phyloP scores from a whole-genome alignment of 768 basidiomycete genomes.

The Artomyces pyxidatus region DNA sequence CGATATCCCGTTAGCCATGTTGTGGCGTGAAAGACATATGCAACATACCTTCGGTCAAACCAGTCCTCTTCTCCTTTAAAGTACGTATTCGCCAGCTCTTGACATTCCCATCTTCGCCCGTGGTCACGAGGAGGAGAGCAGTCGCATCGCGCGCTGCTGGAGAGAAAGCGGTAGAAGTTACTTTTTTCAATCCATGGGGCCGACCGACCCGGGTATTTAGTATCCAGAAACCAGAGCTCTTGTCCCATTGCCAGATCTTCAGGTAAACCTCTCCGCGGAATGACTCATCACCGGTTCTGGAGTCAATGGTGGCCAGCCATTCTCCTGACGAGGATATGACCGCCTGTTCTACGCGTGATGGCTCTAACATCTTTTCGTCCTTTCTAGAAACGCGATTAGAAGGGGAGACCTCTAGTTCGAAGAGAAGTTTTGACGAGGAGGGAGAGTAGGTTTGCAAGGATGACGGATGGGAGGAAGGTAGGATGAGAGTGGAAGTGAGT shows the following conservation, averaged over 20 bases:
- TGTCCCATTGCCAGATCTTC: constrained; percentile 88
- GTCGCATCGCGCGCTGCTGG: constrained; percentile 30
- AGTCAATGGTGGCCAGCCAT: constrained; percentile 92
- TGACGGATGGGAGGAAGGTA: constrained; percentile 92
- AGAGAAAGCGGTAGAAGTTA: constrained; percentile 66
- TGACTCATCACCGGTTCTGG: constrained; percentile 55
- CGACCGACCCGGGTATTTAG: constrained; percentile 86
- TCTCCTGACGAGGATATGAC: constrained; percentile 59
- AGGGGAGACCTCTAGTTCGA: constrained; percentile 88
- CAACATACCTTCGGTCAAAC: constrained; percentile 40
- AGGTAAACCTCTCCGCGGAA: constrained; percentile 68
- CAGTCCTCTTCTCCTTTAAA: constrained; percentile 36
- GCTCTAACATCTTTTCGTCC: constrained; percentile 70
- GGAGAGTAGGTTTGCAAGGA: constrained; percentile 91
- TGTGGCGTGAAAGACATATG: not conserved
- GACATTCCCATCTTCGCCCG: constrained; percentile 64
- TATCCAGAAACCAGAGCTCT: constrained; percentile 49
- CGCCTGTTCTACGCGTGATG: constrained; percentile 64
- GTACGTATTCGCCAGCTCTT: constrained; percentile 73
- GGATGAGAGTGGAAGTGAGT: constrained; percentile 64
- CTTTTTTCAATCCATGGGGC: constrained; percentile 63
- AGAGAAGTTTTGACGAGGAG: constrained; percentile 55
- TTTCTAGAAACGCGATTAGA: constrained; percentile 83
- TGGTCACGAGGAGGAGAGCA: constrained; percentile 52
- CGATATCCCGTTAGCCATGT: not conserved